These are phyloP conservation scores for Populus simonii DNA, from an alignment of 345 rosid genomes.

Conservation along the genomic window DNA sequence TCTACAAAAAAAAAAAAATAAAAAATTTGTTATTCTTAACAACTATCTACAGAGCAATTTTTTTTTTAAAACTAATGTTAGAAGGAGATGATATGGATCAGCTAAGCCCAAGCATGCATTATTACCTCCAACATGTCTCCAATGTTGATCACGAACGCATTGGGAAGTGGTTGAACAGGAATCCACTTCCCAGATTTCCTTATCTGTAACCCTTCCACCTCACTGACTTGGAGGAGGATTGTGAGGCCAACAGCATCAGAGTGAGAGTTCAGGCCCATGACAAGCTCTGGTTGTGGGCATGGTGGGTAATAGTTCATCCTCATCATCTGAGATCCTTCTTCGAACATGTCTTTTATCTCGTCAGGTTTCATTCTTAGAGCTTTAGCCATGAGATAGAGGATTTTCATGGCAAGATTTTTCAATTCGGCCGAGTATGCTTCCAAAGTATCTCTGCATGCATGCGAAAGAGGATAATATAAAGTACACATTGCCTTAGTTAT, in stretches of 20 bases:
- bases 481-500: too few species aligned
- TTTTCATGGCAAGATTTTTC: conserved; percentile 14
- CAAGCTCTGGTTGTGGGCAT: conserved; percentile 24
- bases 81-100: neutral
- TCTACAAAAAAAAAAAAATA: neutral
- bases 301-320: conserved; percentile 27
- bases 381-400: conserved; percentile 8
- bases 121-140: conserved; percentile 19
- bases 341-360: conserved; percentile 13
- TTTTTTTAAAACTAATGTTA: neutral
- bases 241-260: conserved; percentile 16
- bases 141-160: conserved; percentile 21
- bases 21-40: neutral
- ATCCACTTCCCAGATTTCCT: conserved; percentile 13
- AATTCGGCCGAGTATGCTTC: conserved; percentile 18
- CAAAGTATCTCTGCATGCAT: conserved; percentile 1
- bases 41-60: neutral
- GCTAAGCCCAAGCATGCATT: neutral
- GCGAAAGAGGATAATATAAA: too few species aligned
- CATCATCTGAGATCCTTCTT: conserved; percentile 15
- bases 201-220: conserved; percentile 4
- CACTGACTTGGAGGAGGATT: conserved; percentile 16
- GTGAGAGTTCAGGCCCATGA: conserved; percentile 19
- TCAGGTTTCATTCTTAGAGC: conserved; percentile 10
- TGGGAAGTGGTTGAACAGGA: conserved; percentile 14